Evolutionary conservation across 106 monocot genomes (phyloP), one percentile per base, ranked within the genome.

Genomic region (Allium sativum): DNA sequence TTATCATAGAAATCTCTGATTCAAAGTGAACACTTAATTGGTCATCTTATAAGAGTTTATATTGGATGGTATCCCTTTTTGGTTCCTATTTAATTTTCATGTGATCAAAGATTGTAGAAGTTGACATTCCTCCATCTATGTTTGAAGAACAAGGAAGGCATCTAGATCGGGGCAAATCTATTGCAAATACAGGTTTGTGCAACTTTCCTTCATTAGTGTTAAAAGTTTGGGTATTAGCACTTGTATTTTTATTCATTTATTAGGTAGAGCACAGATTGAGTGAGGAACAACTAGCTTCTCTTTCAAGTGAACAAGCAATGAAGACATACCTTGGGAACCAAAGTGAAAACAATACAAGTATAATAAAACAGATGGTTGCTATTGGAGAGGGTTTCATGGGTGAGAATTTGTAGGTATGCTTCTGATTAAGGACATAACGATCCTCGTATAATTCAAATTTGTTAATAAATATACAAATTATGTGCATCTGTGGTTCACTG

Each of bases 81-180:
- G 31, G 31, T 31, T 31, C 31, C 31, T 5, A 0, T 31, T 31
- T 31, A 31, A 31, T 31, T 31, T 42, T 50, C 42, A 58, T 48
- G 53, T 55, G 59, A 70, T 52, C 64, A 57, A 76, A 96, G 96
- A 78, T 96, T 18, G 80, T 96, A 75, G 91, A 96, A 58, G 87
- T 87, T 55, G 96, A 87, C 66, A 71, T 96, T 69, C 96, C 96
- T 66, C 77, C 76, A 61, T 82, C 96, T 50, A 59, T 96, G 66
- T 84, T 91, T 67, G 91, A 96, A 81, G 96, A 96, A 69, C 96
- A 96, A 88, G 96, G 96, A 19, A 81, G 87, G 55, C 82, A 98
- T 62, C 69, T 98, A 57, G 91, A 91, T 74, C n/a, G 96, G 81
- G 47, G 91, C 87, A 44, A 79, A 88, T 59, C 87, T 98, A 45